Evolutionary conservation across 2,329 filamentous ascomycete species (phyloP), one percentile per base, ranked within the genome.

Genomic region (Dendryphion nanum): DNA sequence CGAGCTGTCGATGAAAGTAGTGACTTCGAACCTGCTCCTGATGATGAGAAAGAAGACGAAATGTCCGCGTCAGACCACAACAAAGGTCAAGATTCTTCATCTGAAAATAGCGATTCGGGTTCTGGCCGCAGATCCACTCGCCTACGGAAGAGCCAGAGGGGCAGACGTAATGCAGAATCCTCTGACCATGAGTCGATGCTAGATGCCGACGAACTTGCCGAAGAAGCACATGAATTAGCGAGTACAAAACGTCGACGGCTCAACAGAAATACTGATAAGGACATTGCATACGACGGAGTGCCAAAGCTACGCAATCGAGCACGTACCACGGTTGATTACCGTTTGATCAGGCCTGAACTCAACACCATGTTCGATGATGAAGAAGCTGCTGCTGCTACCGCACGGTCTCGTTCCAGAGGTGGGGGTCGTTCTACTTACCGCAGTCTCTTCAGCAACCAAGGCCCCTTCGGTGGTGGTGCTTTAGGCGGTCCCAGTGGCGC

Each of bases 391-490:
- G 85, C 85, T 3, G 82, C 85, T 24, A 79, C 80, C 48, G 81
- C 85, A 32, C 79, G 81, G 21, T 77, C 81, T 31, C 77, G 72
- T 40, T n/a, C 23, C 10, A 26, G n/a, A n/a, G 23, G 10, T 8
- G 79, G 75, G 35, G 81, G 76, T 24, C 77, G 72, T 14, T 50
- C 59, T 12, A 48, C 44, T 19, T 88, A 91, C 59, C 85, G 89
- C 34, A 87, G 78, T 40, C 75, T 97, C 20, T 91, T 95, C 67
- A 89, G 89, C 16, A 95, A 89, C 1, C 88, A 85, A 59, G 93
- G 93, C 6, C 93, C 93, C 2, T 97, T 98, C 65, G 93, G 89
- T 41, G 89, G 93, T 29, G 86, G 86, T 31, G 82, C 83, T 30
- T 87, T 87, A 23, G 80, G 88, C 13, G 88, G 87, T 1, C 83